A percentile compares a stretch with the other conserved stretches of the same genome.
Conservation (phyloP, 345 rosid genomes). For the Corymbia maculata region DNA sequence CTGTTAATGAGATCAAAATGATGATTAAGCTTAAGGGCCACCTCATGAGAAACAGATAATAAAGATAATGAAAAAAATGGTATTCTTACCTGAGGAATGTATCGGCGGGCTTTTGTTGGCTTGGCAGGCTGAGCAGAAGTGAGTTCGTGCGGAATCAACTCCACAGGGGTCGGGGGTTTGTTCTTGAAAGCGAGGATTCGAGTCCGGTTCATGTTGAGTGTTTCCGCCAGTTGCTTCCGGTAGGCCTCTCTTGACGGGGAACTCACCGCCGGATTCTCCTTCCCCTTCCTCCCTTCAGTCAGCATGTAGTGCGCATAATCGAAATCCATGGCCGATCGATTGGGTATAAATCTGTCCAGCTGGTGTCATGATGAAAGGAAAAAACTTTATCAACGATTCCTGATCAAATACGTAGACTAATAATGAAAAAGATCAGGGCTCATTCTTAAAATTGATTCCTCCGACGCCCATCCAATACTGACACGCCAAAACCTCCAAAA, state of each 20-base stretch:
- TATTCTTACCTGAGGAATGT: slow-evolving; percentile 28
- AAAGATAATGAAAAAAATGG: too few relatives aligned
- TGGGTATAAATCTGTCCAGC: slow-evolving; percentile 49
- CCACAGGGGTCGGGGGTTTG: slow-evolving; percentile 24
- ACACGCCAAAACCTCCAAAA: background rate
- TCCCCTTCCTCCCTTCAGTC: slow-evolving; percentile 31
- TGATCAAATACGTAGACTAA: background rate
- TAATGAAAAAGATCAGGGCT: background rate
- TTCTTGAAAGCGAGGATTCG: slow-evolving; percentile 43
- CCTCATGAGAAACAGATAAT: background rate
- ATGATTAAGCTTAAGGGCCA: background rate
- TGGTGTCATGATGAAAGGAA: background rate
- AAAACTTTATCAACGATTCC: background rate
- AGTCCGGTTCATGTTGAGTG: slow-evolving; percentile 36
- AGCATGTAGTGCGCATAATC: slow-evolving; percentile 39
- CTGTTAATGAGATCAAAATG: slow-evolving; percentile 1
- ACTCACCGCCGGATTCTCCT: slow-evolving; percentile 9
- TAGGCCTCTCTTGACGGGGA: slow-evolving; percentile 33
- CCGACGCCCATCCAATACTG: background rate
- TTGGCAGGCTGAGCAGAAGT: slow-evolving; percentile 4
- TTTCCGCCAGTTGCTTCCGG: slow-evolving; percentile 29
- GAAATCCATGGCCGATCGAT: slow-evolving; percentile 42
- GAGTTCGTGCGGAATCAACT: slow-evolving; percentile 11
- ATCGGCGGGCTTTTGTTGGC: slow-evolving; percentile 14
- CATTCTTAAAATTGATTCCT: background rate